Conservation (phyloP, 1,284 basidiomycete genomes). For the Cutaneotrichosporon dermatis region DNA sequence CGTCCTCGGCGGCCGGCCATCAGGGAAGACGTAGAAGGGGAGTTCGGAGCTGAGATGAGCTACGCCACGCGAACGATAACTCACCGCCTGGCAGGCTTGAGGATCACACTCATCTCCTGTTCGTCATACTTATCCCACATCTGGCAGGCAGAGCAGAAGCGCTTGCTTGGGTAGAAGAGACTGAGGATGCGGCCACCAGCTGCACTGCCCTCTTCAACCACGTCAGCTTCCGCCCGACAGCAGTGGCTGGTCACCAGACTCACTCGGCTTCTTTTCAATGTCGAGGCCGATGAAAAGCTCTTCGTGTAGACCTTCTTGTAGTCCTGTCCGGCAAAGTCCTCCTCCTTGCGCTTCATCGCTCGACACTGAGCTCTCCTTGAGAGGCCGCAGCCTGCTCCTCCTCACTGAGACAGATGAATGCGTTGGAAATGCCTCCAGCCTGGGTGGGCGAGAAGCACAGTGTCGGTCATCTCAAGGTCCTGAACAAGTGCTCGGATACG, state of each 20-base stretch:
- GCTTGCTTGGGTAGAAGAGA: constrained; percentile 92
- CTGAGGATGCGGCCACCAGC: constrained; percentile 66
- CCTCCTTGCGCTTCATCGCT: constrained; percentile 68
- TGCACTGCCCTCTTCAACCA: constrained; percentile 24
- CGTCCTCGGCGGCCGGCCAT: constrained; percentile 37
- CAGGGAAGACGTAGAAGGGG: constrained; percentile 43
- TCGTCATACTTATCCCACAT: constrained; percentile 95
- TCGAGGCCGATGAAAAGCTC: constrained; percentile 94
- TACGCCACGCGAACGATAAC: constrained; percentile 19
- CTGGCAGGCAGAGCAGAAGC: constrained; percentile 93
- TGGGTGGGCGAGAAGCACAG: constrained; percentile 90
- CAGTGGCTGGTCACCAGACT: constrained; percentile 31
- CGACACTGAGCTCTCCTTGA: constrained; percentile 76
- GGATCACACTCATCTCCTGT: constrained; percentile 85
- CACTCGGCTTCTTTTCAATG: constrained; percentile 86
- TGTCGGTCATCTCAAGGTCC: constrained; percentile 94
- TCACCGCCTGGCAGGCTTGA: constrained; percentile 89
- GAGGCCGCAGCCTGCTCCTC: constrained; percentile 84
- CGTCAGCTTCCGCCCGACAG: constrained; percentile 37
- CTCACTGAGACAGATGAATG: constrained; percentile 74
- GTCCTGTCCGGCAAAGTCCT: constrained; percentile 74
- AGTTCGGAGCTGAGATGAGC: constrained; percentile 33
- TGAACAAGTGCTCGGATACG: constrained; percentile 91
- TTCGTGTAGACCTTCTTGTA: constrained; percentile 81
- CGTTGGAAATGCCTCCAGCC: constrained; percentile 87